phyloP scores from a whole-genome alignment of 1,284 basidiomycete genomes.

The Cryptococcus amylolentus region DNA sequence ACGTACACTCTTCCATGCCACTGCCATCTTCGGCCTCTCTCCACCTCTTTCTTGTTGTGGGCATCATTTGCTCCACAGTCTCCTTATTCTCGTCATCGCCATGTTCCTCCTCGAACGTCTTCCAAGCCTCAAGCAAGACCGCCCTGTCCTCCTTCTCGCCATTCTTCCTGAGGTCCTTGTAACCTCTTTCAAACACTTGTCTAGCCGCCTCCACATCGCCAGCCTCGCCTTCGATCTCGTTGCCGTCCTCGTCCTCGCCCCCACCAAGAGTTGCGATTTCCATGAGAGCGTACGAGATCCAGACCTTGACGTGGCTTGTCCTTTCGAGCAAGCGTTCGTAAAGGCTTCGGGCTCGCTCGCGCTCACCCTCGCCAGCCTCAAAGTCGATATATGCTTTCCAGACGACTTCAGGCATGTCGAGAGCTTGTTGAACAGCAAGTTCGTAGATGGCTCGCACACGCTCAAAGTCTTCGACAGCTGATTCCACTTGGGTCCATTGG shows the following conservation, averaged over 20 bases:
- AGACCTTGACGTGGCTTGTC: constrained; percentile 86
- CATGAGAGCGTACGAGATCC: constrained; percentile 54
- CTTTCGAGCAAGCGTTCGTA: constrained; percentile 84
- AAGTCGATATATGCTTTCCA: constrained; percentile 98
- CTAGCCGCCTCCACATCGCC: constrained; percentile 69
- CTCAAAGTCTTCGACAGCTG: constrained; percentile 82
- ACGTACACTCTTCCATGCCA: constrained; percentile 76
- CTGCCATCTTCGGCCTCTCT: constrained; percentile 77
- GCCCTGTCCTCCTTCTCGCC: constrained; percentile 87
- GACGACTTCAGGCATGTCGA: constrained; percentile 97
- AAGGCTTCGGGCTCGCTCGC: constrained; percentile 74
- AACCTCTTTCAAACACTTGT: constrained; percentile 76
- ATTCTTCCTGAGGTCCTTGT: constrained; percentile 75
- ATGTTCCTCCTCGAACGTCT: constrained; percentile 76
- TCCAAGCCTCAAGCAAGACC: constrained; percentile 87
- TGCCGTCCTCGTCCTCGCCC: constrained; percentile 70
- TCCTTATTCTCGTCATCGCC: constrained; percentile 66
- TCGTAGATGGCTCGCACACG: constrained; percentile 95
- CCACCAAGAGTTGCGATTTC: constrained; percentile 50
- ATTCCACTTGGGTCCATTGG: constrained; percentile 92
- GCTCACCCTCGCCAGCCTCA: constrained; percentile 78
- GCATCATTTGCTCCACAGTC: constrained; percentile 84
- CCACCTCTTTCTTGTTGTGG: constrained; percentile 80
- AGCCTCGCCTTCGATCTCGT: constrained; percentile 63
- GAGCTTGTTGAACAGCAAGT: constrained; percentile 85